A percentile compares a stretch with the other conserved stretches of the same genome.
Conservation (phyloP, 495 filamentous ascomycete species). For the Usnea hakonensis region DNA sequence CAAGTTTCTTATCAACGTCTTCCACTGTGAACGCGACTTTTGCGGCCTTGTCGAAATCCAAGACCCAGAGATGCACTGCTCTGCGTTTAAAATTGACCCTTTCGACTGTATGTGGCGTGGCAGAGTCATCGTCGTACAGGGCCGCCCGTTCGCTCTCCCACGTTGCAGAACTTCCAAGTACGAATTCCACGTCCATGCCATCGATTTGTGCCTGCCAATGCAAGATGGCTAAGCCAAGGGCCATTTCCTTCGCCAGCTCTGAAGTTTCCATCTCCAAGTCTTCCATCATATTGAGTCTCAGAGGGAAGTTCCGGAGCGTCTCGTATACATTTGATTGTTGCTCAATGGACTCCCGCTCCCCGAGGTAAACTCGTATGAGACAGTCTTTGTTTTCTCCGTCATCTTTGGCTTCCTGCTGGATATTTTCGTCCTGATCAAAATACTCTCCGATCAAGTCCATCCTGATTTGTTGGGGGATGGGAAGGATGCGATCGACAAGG, state of each 20-base stretch:
- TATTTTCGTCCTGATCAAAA: conserved; percentile 15
- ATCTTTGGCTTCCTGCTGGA: conserved; percentile 19
- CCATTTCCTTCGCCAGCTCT: conserved; percentile 24
- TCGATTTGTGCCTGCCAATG: conserved; percentile 29
- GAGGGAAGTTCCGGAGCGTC: conserved; percentile 26
- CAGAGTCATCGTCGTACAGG: not conserved
- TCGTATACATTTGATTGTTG: conserved; percentile 11
- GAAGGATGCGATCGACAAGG: conserved; percentile 27
- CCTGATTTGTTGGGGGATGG: conserved; percentile 23
- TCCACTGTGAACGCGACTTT: conserved; percentile 28
- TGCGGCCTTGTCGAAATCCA: conserved; percentile 41
- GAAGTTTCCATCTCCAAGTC: conserved; percentile 16
- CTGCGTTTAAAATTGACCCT: conserved; percentile 4
- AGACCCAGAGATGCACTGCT: conserved; percentile 33
- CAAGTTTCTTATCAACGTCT: conserved; percentile 30
- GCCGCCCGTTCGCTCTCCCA: not conserved
- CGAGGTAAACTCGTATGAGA: conserved; percentile 23
- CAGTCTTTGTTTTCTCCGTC: conserved; percentile 26
- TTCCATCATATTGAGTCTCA: conserved; percentile 23
- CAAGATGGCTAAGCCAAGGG: conserved; percentile 26
- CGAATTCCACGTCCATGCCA: conserved; percentile 30
- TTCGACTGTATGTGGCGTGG: not conserved
- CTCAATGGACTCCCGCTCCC: not conserved
- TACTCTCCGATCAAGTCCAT: conserved; percentile 21
- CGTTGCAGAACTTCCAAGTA: conserved; percentile 25